Evolutionary conservation across 2,329 filamentous ascomycete species (phyloP).

Genomic region (Aphanoascus verrucosus): DNA sequence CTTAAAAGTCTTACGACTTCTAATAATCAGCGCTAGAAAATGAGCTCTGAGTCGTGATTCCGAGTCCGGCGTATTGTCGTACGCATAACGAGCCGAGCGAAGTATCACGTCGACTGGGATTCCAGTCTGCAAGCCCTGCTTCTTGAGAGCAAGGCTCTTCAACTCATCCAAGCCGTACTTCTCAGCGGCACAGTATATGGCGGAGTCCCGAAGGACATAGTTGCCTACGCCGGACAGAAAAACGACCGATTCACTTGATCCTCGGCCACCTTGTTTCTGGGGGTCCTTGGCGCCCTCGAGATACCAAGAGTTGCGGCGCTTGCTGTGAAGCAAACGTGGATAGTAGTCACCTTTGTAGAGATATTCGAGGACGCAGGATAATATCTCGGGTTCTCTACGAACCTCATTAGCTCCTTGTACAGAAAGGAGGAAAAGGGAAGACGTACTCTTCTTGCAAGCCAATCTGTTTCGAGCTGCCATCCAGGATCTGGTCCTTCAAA

Average conservation of each 20-base stretch:
- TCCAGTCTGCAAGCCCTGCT: slow-evolving; percentile 86
- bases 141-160: slow-evolving; percentile 80
- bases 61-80: slow-evolving; percentile 85
- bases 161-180: slow-evolving; percentile 85
- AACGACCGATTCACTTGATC: slow-evolving; percentile 62
- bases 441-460: slow-evolving; percentile 55
- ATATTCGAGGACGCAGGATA: slow-evolving; percentile 89
- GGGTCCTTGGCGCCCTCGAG: slow-evolving; percentile 61
- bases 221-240: slow-evolving; percentile 64
- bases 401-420: slow-evolving; percentile 20
- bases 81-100: slow-evolving; percentile 86
- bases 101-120: slow-evolving; percentile 88
- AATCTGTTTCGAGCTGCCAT: slow-evolving; percentile 62
- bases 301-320: slow-evolving; percentile 75
- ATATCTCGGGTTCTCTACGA: slow-evolving; percentile 78
- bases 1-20: slow-evolving; percentile 95
- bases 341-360: slow-evolving; percentile 96
- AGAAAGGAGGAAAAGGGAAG: not conserved
- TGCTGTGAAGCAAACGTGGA: slow-evolving; percentile 77
- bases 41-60: slow-evolving; percentile 90
- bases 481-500: slow-evolving; percentile 61
- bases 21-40: slow-evolving; percentile 94
- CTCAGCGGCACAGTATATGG: slow-evolving; percentile 86
- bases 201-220: slow-evolving; percentile 78
- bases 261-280: slow-evolving; percentile 48